Evolutionary conservation across 2,329 filamentous ascomycete genomes (phyloP), one percentile per base, ranked within the genome.

Genomic region (Coleophoma eucalyptorum): DNA sequence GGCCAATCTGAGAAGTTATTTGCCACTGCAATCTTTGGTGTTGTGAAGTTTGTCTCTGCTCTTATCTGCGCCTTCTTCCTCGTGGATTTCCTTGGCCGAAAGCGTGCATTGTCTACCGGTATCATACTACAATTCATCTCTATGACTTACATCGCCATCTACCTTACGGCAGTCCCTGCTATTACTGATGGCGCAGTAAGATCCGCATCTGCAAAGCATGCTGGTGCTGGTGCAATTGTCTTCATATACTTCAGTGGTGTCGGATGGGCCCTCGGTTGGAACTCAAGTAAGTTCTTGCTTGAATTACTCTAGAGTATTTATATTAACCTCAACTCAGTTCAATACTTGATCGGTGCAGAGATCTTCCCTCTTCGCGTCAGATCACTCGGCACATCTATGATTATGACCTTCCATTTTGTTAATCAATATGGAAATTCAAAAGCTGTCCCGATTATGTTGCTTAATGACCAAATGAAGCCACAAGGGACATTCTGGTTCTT

Each of bases 31-130:
- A 74, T 83, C 51, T 79, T 83, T 48, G 80, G 79, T 16, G 72
- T 81, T 8, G 70, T 81, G 43, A 83, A 83, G 50, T 73, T 84
- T 66, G 68, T 74, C 15, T 77, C 79, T 26, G 86, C 82, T 59
- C 72, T 50, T 15, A 52, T 75, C 34, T 82, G 78, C 58, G 79
- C 79, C 3, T 69, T 82, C 54, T 80, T 83, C 70, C 67, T 83
- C 16, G 77, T 83, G 50, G 80, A 83, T 53, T 75, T 75, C 47
- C 73, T 83, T 54, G 80, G 79, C 15, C 76, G 80, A 46, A 80
- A 80, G 57, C 67, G 69, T 10, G 62, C 71, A 2, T 62, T 73
- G 1, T 62, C 67, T 10, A 50, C 64, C 3, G 70, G 70, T 1
- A 72, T 72, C 43, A 62, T 62, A 7, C 52, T 73, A 2, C 70